Base-by-base conservation (phyloP, 2,329 filamentous ascomycete species). In the Fusarium chlamydosporum region DNA sequence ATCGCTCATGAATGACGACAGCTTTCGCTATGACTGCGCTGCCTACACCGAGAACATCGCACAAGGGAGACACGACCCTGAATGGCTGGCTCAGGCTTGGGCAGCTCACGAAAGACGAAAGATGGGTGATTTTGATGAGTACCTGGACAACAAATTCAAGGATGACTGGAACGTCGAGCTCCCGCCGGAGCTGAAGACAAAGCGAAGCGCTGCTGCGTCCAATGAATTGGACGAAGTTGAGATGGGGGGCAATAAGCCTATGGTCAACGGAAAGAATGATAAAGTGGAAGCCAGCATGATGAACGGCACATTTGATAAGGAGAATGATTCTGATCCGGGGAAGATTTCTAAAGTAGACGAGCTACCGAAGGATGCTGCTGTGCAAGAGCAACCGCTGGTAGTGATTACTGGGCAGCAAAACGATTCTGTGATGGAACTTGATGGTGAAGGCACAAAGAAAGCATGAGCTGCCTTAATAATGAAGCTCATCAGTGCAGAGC, bases 41-140 rank as follows among this genome's bases (percentile, higher is more conserved):
- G 78, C 78, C 5, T 85, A 84, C 71, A 80, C 79, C 31, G 81
- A 83, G 34, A 79, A 84, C 65, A 75, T 88, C 18, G 66, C 74
- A 7, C 75, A 78, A 35, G 86, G 86, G 5, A 81, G 80, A 34
- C 84, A 87, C 59, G 85, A 88, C 66, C 79, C 81, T 2, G 79
- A 81, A 15, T 88, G 86, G 86, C 80, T 89, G 9, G 76, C 73
- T 16, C 79, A 83, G 56, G 86, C 86, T 1, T 87, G 83, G 79
- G 74, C 74, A 6, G 86, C 86, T 1, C 84, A 87, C 63, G 78
- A 81, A 55, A 78, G 80, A 71, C 83, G 85, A 56, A 79, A 77
- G 51, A 72, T 77, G 2, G 86, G 86, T 6, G 78, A 83, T 3
- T 88, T 86, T 62, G 82, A 87, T 60, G 80, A 81, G 5, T 83